Evolutionary conservation across 2,329 filamentous ascomycete species (phyloP), one percentile per base, ranked within the genome.

Genomic region (Neurospora sp.): DNA sequence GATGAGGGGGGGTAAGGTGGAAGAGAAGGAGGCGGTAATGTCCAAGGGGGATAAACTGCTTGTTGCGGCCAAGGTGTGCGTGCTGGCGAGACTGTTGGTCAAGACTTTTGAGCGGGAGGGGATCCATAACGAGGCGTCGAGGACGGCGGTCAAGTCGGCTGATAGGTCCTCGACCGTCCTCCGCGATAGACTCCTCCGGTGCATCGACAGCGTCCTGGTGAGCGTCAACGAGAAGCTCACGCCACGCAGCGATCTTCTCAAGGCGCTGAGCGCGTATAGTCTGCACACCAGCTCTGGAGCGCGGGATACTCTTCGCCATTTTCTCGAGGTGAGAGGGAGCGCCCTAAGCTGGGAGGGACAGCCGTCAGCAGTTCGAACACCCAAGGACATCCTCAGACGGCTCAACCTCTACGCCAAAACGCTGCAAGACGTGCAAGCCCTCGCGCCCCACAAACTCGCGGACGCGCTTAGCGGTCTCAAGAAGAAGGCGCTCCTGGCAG

Each of bases 251-350:
- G 83, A 86, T 28, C 84, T 96, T 17, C 82, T 95, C 13, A 90
- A 93, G 74, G 89, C 90, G 0, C 84, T 97, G 74, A 91, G 90
- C 70, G 93, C 94, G 0, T 94, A 93, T 78, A 93, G 93, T 72
- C 83, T 98, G 68, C 88, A 90, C 1, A 93, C 91, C 3, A 96
- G 88, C 76, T 93, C 91, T 0, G 91, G 93, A 0, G 89, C 92
- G 0, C 89, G 87, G 70, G 93, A 97, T 77, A 91, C 93, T 0
- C 80, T 97, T 68, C 84, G 88, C 8, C 90, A 96, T 79, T 95
- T 97, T 75, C 85, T 96, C 67, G 85, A 89, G 68, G 86, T 93
- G 8, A 86, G 95, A 66, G 85, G 87, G 52, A 87, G 91, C 70
- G 89, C 89, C 38, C 89, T 97, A 76, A 83, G 78, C 10, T 79